Conservation (phyloP, 2,329 filamentous ascomycete genomes). For the Tolypocladium paradoxum region DNA sequence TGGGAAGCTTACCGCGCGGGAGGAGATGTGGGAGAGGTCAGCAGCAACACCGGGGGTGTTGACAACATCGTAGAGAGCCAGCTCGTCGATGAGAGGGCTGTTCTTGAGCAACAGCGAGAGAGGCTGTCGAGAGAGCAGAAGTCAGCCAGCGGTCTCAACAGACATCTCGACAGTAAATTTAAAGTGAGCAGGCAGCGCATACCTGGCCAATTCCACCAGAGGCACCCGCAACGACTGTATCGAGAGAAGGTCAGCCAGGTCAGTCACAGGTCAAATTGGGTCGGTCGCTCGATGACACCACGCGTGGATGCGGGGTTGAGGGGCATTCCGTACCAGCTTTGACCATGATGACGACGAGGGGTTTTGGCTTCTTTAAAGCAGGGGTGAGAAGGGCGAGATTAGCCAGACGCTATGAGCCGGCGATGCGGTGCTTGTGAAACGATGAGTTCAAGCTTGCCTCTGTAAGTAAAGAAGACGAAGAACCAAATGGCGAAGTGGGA, state of each 20-base stretch:
- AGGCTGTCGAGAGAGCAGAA: constrained; percentile 45
- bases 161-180: not conserved
- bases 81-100: constrained; percentile 77
- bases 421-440: not conserved
- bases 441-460: not conserved
- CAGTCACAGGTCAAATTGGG: constrained; percentile 1
- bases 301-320: constrained; percentile 13
- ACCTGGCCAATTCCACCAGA: constrained; percentile 98
- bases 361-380: not conserved
- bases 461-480: not conserved
- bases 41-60: constrained; percentile 94
- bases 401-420: not conserved
- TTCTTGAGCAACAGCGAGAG: constrained; percentile 94
- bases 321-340: constrained; percentile 43
- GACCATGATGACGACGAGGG: constrained; percentile 35
- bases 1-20: constrained; percentile 52
- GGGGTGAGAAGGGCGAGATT: not conserved
- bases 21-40: constrained; percentile 95
- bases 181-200: constrained; percentile 15
- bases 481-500: not conserved
- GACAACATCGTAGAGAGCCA: constrained; percentile 97
- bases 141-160: constrained; percentile 7
- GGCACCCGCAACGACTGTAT: constrained; percentile 76
- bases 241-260: constrained; percentile 5
- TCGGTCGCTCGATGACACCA: not conserved